Base-by-base conservation (phyloP, 1,284 basidiomycete species). In the Phlebopus sp. region DNA sequence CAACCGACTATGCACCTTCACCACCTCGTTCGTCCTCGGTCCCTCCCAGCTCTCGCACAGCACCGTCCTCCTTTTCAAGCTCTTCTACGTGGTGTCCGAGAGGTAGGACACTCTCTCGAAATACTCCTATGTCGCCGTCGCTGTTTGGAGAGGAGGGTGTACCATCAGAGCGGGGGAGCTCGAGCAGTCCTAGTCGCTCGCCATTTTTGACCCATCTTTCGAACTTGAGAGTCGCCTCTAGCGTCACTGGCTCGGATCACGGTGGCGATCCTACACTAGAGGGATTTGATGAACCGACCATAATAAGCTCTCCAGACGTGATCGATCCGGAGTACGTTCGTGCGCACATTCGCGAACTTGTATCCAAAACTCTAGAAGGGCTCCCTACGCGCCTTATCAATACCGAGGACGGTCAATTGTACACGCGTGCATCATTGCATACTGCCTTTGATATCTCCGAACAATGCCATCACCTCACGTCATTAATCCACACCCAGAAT, bases 221-320 rank as follows among this genome's bases (percentile, higher is more conserved):
- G 14, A 13, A 27, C 9, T 32, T 19, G 11, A 8, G 36, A 9
- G 17, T 3, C 8, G 17, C 13, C 17, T 46, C 45, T 4, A 4
- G 13, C 17, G 45, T 23, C 7, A 21, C 19, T 14, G n/a, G 34
- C 13, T 19, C 14, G 18, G 37, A 46, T 29, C 29, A 41, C n/a
- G 17, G n/a, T 3, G 13, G 21, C 34, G 10, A 19, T 29, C 2
- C 15, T 13, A 5, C 23, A 4, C 31, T 41, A 14, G 31, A 25
- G 14, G 38, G 55, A 50, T 37, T 54, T 69, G 50, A 18, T 13
- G 45, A 35, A 17, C 17, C 31, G 9, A 34, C 25, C 38, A 7
- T 34, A 15, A 25, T 39, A 23, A 23, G 4, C 21, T 46, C 45
- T 19, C 45, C 45, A 9, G 38, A 46, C 21, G 9, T 31, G 29